These are phyloP conservation scores for Letharia columbiana DNA, from an alignment of 495 filamentous ascomycete species.

Conservation along the genomic window DNA sequence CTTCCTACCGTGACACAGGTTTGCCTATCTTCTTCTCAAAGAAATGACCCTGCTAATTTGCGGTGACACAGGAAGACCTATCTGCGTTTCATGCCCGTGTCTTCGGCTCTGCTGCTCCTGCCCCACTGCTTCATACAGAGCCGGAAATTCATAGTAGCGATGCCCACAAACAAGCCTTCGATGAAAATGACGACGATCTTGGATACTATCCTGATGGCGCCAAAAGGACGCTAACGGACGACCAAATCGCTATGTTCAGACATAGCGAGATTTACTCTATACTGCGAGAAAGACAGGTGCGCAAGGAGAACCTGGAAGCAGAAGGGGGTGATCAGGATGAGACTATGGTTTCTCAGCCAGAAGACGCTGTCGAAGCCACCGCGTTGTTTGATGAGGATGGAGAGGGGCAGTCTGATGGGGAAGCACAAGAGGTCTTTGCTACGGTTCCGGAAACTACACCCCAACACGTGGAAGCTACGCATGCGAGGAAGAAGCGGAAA, in stretches of 20 bases:
- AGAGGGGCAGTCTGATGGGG: not conserved
- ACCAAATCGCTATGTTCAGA: slow-evolving; percentile 82
- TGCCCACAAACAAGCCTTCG: slow-evolving; percentile 29
- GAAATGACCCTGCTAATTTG: slow-evolving; percentile 20
- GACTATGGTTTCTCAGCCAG: not conserved
- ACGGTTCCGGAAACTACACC: not conserved
- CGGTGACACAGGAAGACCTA: slow-evolving; percentile 56
- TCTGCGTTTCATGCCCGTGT: slow-evolving; percentile 63
- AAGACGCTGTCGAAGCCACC: not conserved
- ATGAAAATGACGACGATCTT: slow-evolving; percentile 60
- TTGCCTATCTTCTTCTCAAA: slow-evolving; percentile 21
- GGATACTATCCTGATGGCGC: slow-evolving; percentile 86
- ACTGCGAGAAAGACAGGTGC: slow-evolving; percentile 44
- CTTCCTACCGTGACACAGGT: slow-evolving; percentile 47
- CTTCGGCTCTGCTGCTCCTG: slow-evolving; percentile 28
- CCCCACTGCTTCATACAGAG: not conserved
- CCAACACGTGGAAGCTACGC: not conserved
- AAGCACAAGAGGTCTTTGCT: not conserved
- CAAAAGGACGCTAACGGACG: slow-evolving; percentile 86
- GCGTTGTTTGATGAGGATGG: not conserved
- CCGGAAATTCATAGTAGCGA: slow-evolving; percentile 26
- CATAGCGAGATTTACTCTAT: slow-evolving; percentile 78
- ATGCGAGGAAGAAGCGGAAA: slow-evolving; percentile 6
- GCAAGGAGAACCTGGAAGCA: slow-evolving; percentile 28
- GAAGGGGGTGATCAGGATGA: slow-evolving; percentile 4